These are phyloP conservation scores for Nakazawaea ambrosiae DNA, from an alignment of 805 yeast genomes.

Conservation along the genomic window DNA sequence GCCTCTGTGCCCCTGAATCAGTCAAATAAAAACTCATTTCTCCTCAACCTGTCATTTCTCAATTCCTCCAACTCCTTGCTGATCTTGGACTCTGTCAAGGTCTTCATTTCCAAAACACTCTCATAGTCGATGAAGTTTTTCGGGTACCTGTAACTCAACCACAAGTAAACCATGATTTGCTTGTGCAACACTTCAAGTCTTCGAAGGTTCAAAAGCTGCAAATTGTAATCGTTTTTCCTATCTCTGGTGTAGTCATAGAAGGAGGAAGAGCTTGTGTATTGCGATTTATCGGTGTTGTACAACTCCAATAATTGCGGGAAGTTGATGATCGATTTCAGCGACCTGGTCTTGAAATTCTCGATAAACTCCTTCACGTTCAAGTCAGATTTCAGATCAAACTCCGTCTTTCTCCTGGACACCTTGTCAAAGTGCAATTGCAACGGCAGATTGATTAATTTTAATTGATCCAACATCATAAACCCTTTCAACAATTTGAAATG, in stretches of 20 bases:
- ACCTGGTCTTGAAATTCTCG: conserved; percentile 1
- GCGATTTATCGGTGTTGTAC: conserved; percentile 4
- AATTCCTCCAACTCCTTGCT: conserved; percentile 36
- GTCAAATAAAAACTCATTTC: conserved; percentile 9
- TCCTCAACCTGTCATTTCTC: conserved; percentile 13
- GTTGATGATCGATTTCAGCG: conserved; percentile 5
- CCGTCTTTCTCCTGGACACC: conserved; percentile 14
- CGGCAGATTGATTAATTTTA: conserved; percentile 30
- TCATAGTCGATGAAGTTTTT: conserved; percentile 69
- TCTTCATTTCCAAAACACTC: conserved; percentile 63
- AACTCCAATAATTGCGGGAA: conserved; percentile 16
- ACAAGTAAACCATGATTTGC: conserved; percentile 59
- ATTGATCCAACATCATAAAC: conserved; percentile 25
- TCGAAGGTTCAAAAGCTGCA: conserved; percentile 15
- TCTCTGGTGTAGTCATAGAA: conserved; percentile 16
- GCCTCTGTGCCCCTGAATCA: too few relatives aligned
- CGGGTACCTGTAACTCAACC: conserved; percentile 88
- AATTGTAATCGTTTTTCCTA: conserved; percentile 7
- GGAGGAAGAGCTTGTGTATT: conserved; percentile 19
- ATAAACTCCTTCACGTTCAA: conserved; percentile 1
- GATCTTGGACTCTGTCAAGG: conserved; percentile 59
- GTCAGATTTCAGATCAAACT: conserved; percentile 13
- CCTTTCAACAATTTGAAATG: conserved; percentile 14
- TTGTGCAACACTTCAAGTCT: conserved; percentile 63
- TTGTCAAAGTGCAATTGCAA: conserved; percentile 15